Evolutionary conservation across 495 filamentous ascomycete genomes (phyloP).

Genomic region (Tuber indicum): DNA sequence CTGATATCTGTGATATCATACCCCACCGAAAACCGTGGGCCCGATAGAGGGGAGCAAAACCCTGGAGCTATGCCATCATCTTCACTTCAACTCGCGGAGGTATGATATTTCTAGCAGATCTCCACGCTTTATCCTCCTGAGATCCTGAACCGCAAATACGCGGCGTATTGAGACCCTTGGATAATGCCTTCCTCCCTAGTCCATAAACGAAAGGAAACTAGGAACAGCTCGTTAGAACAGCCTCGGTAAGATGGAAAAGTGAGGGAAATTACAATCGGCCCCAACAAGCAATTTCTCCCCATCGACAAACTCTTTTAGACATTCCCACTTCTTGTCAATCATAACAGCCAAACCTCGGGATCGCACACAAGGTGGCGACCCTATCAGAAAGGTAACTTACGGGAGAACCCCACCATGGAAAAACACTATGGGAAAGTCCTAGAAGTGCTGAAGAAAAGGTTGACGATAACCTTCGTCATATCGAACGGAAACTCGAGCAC

Average conservation of each 20-base stretch:
- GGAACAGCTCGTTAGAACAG: neutral
- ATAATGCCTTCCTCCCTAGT: neutral
- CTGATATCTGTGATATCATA: neutral
- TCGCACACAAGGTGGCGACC: constrained; percentile 42
- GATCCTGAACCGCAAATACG: neutral
- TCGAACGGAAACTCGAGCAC: constrained; percentile 57
- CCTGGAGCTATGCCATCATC: neutral
- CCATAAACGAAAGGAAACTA: neutral
- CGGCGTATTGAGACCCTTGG: neutral
- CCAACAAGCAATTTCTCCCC: constrained; percentile 11
- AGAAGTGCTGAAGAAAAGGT: constrained; percentile 49
- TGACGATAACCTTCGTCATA: constrained; percentile 47
- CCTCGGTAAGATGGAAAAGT: neutral
- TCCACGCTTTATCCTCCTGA: neutral
- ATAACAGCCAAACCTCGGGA: constrained; percentile 25
- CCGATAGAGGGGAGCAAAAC: neutral
- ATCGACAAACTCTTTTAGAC: constrained; percentile 8
- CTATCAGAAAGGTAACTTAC: constrained; percentile 46
- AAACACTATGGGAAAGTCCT: constrained; percentile 48
- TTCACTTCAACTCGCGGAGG: neutral
- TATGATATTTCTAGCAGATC: neutral
- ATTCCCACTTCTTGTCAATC: neutral
- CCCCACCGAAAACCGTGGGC: neutral
- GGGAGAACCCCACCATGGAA: constrained; percentile 51
- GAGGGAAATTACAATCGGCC: constrained; percentile 12